Evolutionary conservation across 208 protist species (phyloP).

Genomic region (Leishmania mexicana): DNA sequence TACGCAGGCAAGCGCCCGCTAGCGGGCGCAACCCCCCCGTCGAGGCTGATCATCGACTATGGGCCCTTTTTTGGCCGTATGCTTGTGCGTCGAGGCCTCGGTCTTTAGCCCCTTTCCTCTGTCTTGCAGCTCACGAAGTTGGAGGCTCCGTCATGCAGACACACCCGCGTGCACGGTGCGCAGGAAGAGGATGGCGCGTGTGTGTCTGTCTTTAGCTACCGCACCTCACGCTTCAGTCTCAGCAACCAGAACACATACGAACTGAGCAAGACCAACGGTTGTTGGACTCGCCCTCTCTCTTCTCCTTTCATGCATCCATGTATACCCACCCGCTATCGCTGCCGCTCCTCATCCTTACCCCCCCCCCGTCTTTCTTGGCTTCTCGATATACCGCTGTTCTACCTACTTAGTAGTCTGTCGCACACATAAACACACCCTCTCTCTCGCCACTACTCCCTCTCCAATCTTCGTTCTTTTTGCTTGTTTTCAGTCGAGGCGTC

Average conservation of each 20-base stretch:
- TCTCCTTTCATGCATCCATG: neutral
- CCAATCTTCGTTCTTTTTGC: neutral
- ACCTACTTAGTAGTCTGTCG: neutral
- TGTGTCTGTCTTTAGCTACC: neutral
- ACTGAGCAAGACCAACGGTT: neutral
- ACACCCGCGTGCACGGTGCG: neutral
- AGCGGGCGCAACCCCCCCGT: neutral
- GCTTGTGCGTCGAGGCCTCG: neutral
- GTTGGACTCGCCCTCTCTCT: neutral
- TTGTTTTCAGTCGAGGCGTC: neutral
- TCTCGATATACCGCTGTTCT: neutral
- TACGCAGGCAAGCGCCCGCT: neutral
- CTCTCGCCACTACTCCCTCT: neutral
- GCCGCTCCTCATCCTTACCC: neutral
- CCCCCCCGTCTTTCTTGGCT: neutral
- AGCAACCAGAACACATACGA: neutral
- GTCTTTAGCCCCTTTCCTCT: neutral
- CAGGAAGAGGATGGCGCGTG: neutral
- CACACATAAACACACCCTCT: too few relatives aligned
- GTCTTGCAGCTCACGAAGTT: neutral
- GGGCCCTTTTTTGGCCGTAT: neutral
- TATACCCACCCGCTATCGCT: neutral
- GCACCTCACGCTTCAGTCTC: neutral
- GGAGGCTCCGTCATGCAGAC: neutral
- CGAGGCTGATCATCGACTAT: neutral